phyloP scores from a whole-genome alignment of 228 moss, liverwort and hornwort species.

The Sphagnum fallax region DNA sequence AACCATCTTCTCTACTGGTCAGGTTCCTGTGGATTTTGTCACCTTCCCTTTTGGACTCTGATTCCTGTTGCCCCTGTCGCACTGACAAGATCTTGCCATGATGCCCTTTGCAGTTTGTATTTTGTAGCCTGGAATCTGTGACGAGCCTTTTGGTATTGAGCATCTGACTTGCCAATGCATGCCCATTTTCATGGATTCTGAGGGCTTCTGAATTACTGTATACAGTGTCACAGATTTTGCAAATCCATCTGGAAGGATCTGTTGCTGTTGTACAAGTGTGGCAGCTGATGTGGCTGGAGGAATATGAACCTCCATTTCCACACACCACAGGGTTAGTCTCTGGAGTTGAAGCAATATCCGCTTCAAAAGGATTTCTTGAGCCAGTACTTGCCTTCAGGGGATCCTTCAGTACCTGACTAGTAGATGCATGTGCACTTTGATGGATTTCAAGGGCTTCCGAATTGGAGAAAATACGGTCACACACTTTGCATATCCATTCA shows the following conservation, averaged over 20 bases:
- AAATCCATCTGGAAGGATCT: background rate
- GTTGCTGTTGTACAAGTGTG: no score
- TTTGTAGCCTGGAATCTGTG: background rate
- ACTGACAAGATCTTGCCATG: background rate
- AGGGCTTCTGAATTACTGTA: background rate
- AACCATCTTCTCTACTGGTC: background rate
- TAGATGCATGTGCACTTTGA: conserved; percentile 3
- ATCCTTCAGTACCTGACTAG: no score
- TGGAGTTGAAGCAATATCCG: background rate
- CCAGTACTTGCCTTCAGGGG: no score
- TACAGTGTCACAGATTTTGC: background rate
- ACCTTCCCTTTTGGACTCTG: background rate
- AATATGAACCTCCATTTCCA: background rate
- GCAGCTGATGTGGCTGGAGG: background rate
- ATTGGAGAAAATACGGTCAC: conserved; percentile 1
- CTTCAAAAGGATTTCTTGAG: no score
- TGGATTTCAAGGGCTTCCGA: conserved; percentile 4
- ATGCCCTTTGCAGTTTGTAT: background rate
- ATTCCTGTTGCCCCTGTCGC: background rate
- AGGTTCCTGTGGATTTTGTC: background rate
- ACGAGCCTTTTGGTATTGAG: background rate
- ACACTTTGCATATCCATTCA: background rate
- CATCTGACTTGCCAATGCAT: background rate
- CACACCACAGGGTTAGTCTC: background rate
- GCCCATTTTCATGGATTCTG: background rate